Evolutionary conservation across 768 basidiomycete species (phyloP).

Genomic region (Pulveroboletus sp.): DNA sequence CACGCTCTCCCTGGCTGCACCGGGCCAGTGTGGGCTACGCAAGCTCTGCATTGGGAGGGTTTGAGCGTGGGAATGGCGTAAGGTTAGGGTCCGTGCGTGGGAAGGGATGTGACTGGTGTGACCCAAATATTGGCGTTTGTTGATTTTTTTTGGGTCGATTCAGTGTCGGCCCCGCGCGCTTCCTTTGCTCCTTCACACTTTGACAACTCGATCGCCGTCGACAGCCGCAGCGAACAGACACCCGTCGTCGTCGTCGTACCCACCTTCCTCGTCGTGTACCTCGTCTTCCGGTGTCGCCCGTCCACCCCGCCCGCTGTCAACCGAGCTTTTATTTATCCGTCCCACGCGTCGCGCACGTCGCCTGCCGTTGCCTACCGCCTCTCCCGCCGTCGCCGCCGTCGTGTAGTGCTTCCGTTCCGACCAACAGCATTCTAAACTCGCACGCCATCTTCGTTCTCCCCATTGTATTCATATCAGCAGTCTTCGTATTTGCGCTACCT

Average conservation of each 20-base stretch:
- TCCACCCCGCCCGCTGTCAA: constrained; percentile 20
- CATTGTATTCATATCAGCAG: constrained; percentile 45
- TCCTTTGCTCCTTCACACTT: constrained; percentile 42
- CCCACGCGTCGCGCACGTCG: constrained; percentile 49
- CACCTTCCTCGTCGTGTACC: constrained; percentile 26
- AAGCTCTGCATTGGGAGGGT: constrained; percentile 9
- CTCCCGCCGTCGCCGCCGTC: constrained; percentile 24
- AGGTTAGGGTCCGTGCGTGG: constrained; percentile 47
- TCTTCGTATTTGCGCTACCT: constrained; percentile 33
- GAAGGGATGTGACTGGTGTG: constrained; percentile 31
- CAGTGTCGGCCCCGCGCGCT: constrained; percentile 44
- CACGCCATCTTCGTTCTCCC: constrained; percentile 22
- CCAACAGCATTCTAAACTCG: constrained; percentile 28
- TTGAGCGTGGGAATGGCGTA: constrained; percentile 32
- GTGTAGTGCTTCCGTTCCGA: constrained; percentile 26
- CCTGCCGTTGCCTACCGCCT: constrained; percentile 19
- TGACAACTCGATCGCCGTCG: constrained; percentile 47
- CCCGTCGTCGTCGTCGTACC: constrained; percentile 38
- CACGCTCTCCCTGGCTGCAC: too few relatives aligned
- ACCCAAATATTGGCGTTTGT: constrained; percentile 40
- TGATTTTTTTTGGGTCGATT: constrained; percentile 37
- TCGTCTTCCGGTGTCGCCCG: constrained; percentile 22
- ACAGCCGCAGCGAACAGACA: constrained; percentile 42
- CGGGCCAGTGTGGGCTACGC: too few relatives aligned
- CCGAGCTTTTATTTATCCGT: constrained; percentile 34